Conservation (phyloP, 805 yeast genomes). For the Candida namnaoensis region DNA sequence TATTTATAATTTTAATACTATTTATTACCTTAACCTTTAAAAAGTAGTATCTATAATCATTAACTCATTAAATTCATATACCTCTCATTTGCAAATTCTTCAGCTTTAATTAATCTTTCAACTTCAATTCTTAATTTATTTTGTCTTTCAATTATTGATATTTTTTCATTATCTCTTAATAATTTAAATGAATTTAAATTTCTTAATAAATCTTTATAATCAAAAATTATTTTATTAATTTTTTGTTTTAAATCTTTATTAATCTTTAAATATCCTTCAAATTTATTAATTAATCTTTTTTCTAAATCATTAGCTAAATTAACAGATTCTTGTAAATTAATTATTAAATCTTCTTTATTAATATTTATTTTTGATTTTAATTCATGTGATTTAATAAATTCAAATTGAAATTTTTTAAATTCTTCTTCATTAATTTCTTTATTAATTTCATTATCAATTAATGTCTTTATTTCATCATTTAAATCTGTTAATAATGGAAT, state of each 20-base stretch:
- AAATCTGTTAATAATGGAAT: slow-evolving; percentile 12
- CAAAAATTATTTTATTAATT: slow-evolving; percentile 2
- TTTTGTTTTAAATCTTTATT: slow-evolving; percentile 8
- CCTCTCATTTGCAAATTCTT: slow-evolving; percentile 12
- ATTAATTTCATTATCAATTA: slow-evolving; percentile 5
- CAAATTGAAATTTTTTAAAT: slow-evolving; percentile 4
- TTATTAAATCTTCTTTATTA: slow-evolving; percentile 2
- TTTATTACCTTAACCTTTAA: too few relatives aligned
- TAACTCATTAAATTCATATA: slow-evolving; percentile 5
- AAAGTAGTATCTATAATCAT: background rate
- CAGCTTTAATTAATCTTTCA: slow-evolving; percentile 13
- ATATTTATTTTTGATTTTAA: background rate
- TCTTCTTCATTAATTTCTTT: slow-evolving; percentile 4
- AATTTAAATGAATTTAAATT: slow-evolving; percentile 12
- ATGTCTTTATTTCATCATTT: slow-evolving; percentile 5
- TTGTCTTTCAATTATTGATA: slow-evolving; percentile 5
- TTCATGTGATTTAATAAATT: slow-evolving; percentile 2
- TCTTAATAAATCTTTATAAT: slow-evolving; percentile 14
- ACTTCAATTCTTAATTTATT: slow-evolving; percentile 13
- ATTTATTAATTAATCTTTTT: slow-evolving; percentile 3
- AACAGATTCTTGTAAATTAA: slow-evolving; percentile 4
- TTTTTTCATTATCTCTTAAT: slow-evolving; percentile 9
- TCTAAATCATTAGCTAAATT: slow-evolving; percentile 11
- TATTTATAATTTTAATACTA: too few relatives aligned
- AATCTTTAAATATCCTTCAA: slow-evolving; percentile 4